These are phyloP conservation scores for Podila epigama DNA, from an alignment of 192 early-diverging fungal species.

Conservation along the genomic window DNA sequence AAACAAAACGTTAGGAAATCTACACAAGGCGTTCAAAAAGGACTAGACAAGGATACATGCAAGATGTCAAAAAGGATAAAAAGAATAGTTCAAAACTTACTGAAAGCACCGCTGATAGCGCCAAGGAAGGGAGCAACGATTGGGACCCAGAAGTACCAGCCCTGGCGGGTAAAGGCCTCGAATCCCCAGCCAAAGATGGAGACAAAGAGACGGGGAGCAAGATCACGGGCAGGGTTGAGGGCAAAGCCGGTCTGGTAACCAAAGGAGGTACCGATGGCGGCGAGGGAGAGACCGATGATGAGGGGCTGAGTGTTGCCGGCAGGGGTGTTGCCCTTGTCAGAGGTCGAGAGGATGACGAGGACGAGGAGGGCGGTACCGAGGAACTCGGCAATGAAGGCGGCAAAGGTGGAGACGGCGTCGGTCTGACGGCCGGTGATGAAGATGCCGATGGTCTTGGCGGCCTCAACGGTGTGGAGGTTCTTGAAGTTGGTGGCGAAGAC, in stretches of 20 bases:
- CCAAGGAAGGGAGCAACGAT: conserved; percentile 73
- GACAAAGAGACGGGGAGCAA: conserved; percentile 81
- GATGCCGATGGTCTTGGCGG: conserved; percentile 32
- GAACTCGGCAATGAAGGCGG: conserved; percentile 69
- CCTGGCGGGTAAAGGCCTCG: conserved; percentile 69
- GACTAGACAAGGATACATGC: no score
- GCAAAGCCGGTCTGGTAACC: conserved; percentile 73
- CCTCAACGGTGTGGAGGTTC: conserved; percentile 61
- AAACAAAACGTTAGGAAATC: not conserved
- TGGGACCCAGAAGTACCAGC: conserved; percentile 79
- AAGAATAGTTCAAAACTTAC: no score
- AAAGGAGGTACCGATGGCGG: conserved; percentile 68
- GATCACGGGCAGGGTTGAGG: conserved; percentile 83
- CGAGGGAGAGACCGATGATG: conserved; percentile 66
- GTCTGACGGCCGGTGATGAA: conserved; percentile 39
- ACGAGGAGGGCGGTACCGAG: conserved; percentile 74
- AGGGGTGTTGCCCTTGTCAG: conserved; percentile 65
- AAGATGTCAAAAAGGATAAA: no score
- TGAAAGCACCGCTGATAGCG: conserved; percentile 51
- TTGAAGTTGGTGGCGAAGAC: conserved; percentile 70
- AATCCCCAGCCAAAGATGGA: conserved; percentile 70
- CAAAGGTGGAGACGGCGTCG: conserved; percentile 54
- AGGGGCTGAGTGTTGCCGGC: conserved; percentile 62
- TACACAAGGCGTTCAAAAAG: not conserved
- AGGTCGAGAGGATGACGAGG: conserved; percentile 61